Base-by-base conservation (phyloP, 2,329 filamentous ascomycete species). In the Beauveria sp. region DNA sequence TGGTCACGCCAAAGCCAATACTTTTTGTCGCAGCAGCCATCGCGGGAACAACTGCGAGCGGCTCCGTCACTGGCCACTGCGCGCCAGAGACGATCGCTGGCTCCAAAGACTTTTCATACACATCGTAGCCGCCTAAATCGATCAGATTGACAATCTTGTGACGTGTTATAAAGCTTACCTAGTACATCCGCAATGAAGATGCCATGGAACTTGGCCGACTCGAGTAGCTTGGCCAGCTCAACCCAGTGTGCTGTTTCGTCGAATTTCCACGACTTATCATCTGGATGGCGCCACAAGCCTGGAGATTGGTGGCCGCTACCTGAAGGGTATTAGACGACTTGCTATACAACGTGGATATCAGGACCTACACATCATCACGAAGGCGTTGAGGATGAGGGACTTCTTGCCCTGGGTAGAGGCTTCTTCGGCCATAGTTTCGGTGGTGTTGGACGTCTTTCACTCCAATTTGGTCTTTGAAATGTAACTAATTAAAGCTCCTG, bases 21-120 rank as follows among this genome's bases (percentile, higher is more conserved):
- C 77, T 87, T 64, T 83, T 80, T 0, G 87, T 89, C 0, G 77
- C 86, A 1, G 86, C 85, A 0, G 86, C 86, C 85, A 89, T 87
- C 2, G 86, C 85, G 2, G 85, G 79, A 0, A 89, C 77, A 3
- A 85, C 79, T 9, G 69, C 66, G 1, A 89, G 68, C 0, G 86
- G 86, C 68, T 90, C 86, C 62, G 87, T 88, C 24, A 89, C 84
- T 0, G 87, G 87, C 80, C 84, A 89, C 70, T 90, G 87, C 0
- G 86, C 84, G 2, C 84, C 86, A 0, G 84, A 83, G 1, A 78
- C 70, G 53, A 87, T 80, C 0, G 85, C 83, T 0, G 86, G 81
- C 3, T 81, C 79, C 18, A 64, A 62, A 7, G 83, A 83, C 0
- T 84, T 81, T 62, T 84, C 83, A 71, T 88, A 90, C 3, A 89